Evolutionary conservation across 495 filamentous ascomycete species (phyloP).

Genomic region (Penicillium macrosclerotiorum): DNA sequence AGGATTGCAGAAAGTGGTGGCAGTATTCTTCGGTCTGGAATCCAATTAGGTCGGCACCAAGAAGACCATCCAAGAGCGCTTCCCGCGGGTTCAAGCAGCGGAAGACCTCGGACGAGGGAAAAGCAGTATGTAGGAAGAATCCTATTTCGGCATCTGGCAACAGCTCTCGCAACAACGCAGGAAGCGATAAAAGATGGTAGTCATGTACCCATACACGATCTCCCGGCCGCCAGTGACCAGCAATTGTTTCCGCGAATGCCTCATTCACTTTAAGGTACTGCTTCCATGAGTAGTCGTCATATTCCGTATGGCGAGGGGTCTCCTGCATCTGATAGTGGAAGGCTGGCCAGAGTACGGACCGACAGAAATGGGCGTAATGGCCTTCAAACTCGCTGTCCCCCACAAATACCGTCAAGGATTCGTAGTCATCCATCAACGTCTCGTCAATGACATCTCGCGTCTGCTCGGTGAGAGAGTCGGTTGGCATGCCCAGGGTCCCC

Average conservation of each 20-base stretch:
- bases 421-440: slow-evolving; percentile 68
- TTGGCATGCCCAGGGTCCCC: slow-evolving; percentile 85
- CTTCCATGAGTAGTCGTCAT: slow-evolving; percentile 90
- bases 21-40: slow-evolving; percentile 91
- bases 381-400: slow-evolving; percentile 83
- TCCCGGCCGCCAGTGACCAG: slow-evolving; percentile 78
- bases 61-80: slow-evolving; percentile 78
- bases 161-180: slow-evolving; percentile 73
- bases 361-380: slow-evolving; percentile 87
- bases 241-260: slow-evolving; percentile 80
- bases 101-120: slow-evolving; percentile 90
- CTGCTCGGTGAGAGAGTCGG: slow-evolving; percentile 67
- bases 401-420: slow-evolving; percentile 75
- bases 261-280: slow-evolving; percentile 85
- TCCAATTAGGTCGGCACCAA: slow-evolving; percentile 83
- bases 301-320: slow-evolving; percentile 90
- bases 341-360: slow-evolving; percentile 79
- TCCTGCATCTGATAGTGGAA: slow-evolving; percentile 95
- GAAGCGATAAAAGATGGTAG: slow-evolving; percentile 83
- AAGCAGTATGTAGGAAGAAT: slow-evolving; percentile 88
- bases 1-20: slow-evolving; percentile 87
- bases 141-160: slow-evolving; percentile 83
- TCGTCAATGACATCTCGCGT: slow-evolving; percentile 75
- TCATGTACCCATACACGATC: slow-evolving; percentile 91
- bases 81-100: slow-evolving; percentile 76